Conservation (phyloP, 148 eudicot genomes). For the Cornus kousa region DNA sequence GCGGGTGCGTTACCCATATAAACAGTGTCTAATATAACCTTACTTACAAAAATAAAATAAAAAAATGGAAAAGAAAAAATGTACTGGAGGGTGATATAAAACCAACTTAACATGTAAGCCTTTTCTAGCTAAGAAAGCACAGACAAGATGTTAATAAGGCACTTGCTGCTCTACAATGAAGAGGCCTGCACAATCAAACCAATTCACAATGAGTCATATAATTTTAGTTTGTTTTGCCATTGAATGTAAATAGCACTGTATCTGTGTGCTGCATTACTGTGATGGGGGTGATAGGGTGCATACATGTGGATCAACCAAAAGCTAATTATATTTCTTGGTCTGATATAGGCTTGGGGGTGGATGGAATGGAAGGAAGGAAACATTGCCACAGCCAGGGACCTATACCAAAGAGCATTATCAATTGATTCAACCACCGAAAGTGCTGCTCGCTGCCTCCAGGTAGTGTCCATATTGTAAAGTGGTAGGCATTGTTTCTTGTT, state of each 20-base stretch:
- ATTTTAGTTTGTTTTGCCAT: background rate
- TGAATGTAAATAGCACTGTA: background rate
- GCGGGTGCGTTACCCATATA: too few species aligned
- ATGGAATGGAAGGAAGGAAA: conserved; percentile 99
- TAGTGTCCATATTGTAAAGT: conserved; percentile 11
- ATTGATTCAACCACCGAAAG: conserved; percentile 71
- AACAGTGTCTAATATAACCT: too few species aligned
- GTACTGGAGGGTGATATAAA: background rate
- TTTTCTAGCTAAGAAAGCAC: background rate
- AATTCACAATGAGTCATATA: too few species aligned
- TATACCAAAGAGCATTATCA: conserved; percentile 73
- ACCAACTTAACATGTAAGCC: background rate
- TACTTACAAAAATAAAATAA: too few species aligned
- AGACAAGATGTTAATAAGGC: background rate
- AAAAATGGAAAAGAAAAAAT: too few species aligned
- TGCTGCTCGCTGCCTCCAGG: conserved; percentile 99
- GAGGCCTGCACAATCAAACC: background rate
- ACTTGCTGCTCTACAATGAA: background rate
- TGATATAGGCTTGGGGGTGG: conserved; percentile 97
- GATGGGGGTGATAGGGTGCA: too few species aligned
- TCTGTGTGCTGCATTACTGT: background rate
- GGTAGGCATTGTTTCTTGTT: too few species aligned
- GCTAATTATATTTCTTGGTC: conserved; percentile 7
- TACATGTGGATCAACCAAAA: background rate
- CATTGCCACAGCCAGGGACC: conserved; percentile 67